Conservation (phyloP, 371 early-diverging fungal species). For the Mucor sp. region DNA sequence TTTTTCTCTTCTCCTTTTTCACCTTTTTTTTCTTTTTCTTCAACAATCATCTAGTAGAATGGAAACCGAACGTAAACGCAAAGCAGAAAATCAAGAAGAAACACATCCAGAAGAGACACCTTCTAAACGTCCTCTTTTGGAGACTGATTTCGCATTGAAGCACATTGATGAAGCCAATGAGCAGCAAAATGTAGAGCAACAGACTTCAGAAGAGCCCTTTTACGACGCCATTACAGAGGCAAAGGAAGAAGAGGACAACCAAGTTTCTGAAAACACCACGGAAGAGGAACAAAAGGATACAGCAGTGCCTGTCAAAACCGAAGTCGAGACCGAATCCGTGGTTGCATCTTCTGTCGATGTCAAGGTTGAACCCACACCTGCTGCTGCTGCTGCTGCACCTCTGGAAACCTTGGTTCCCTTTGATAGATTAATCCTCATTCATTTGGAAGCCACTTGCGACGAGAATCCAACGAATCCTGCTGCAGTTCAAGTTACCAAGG, state of each 20-base stretch:
- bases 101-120: not conserved
- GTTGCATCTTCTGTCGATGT: not conserved
- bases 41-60: too few relatives aligned
- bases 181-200: not conserved
- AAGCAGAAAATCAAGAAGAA: slow-evolving; percentile 12
- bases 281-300: not conserved
- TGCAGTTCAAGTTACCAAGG: slow-evolving; percentile 64
- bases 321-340: not conserved
- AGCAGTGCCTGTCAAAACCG: not conserved
- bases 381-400: not conserved
- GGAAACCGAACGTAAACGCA: slow-evolving; percentile 16
- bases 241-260: not conserved
- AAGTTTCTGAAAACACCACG: not conserved
- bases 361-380: not conserved
- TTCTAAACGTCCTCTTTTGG: slow-evolving; percentile 4
- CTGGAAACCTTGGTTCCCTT: slow-evolving; percentile 42
- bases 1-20: not conserved
- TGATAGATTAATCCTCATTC: slow-evolving; percentile 68
- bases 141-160: not conserved
- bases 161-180: not conserved
- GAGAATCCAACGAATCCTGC: slow-evolving; percentile 66
- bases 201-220: not conserved
- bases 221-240: not conserved
- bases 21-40: not conserved
- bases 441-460: slow-evolving; percentile 75